A percentile compares a stretch with the other conserved stretches of the same genome.
Evolutionary conservation across 768 basidiomycete genomes (phyloP).

Genomic region (Pleurotus pulmonarius): DNA sequence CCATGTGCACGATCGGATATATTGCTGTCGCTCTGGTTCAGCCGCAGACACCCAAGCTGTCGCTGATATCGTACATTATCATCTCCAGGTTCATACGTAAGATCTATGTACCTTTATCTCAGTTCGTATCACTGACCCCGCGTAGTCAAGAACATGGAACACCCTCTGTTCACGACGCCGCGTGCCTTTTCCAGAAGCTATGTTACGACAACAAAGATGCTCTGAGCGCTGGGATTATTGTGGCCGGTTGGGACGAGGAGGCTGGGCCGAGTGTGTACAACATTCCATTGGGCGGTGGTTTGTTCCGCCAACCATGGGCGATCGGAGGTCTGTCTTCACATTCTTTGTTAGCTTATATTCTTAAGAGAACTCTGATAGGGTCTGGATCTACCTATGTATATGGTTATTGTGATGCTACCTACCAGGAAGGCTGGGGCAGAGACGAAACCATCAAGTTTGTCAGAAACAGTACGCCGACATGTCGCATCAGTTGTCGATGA

Average conservation of each 20-base stretch:
- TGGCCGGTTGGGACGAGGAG: conserved; percentile 96
- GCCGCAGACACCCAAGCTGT: conserved; percentile 97
- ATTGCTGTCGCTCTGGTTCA: conserved; percentile 98
- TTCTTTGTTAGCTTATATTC: background rate
- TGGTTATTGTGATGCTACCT: conserved; percentile 99
- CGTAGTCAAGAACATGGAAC: conserved; percentile 53
- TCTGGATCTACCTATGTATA: conserved; percentile 98
- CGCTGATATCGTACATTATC: conserved; percentile 85
- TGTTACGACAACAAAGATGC: conserved; percentile 94
- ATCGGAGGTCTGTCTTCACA: conserved; percentile 72
- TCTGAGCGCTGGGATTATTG: conserved; percentile 91
- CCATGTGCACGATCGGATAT: conserved; percentile 94
- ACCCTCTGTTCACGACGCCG: conserved; percentile 75
- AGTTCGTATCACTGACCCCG: conserved; percentile 3
- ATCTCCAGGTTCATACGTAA: conserved; percentile 73
- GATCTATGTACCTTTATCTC: conserved; percentile 15
- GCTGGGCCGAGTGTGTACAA: conserved; percentile 92
- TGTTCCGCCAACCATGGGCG: conserved; percentile 98
- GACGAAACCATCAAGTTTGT: conserved; percentile 94
- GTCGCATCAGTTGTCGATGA: conserved; percentile 1
- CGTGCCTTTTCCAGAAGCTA: conserved; percentile 77
- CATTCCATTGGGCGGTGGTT: conserved; percentile 93
- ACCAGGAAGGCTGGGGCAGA: conserved; percentile 84
- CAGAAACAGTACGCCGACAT: conserved; percentile 74
- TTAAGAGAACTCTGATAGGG: conserved; percentile 37